Evolutionary conservation across 2,329 filamentous ascomycete species (phyloP), one percentile per base, ranked within the genome.

Genomic region (Phialophora expanda): DNA sequence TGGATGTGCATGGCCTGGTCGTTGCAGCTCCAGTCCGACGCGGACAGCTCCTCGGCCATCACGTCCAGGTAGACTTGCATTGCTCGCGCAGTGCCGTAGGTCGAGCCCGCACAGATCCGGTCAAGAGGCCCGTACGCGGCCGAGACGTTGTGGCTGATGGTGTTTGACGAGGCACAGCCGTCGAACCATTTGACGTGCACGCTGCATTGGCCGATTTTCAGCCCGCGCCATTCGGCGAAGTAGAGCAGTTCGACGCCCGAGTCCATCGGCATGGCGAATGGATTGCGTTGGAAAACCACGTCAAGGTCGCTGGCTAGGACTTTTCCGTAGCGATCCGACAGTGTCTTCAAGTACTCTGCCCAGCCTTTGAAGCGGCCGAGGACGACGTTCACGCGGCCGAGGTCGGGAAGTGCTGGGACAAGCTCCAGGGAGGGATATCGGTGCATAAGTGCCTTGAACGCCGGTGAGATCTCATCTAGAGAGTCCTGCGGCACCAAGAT

Each of bases 341-440:
- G 2, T 8, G 3, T 30, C 34, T n/a, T 46, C 24, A 65, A n/a
- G 62, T 51, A 38, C 4, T 65, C 56, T 4, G 62, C n/a, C 56
- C 56, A 65, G 9, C 56, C 62, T 20, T 54, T 32, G 26, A 60
- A 61, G 11, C 62, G 62, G n/a, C 62, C 48, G 4, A 65, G 62
- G 17, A 55, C 56, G 20, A 56, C 50, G 12, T 56, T 81, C 2
- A 74, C 70, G 81, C 82, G 62, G 24, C 83, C 82, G 12, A 84
- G 75, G 70, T 83, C 81, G 4, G 79, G 80, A 65, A 85, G 82
- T 0, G 76, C 77, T 11, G 79, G 80, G 0, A 83, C 80, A 48
- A 81, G 83, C 0, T 79, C 80, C 0, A 64, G 28, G 76, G 76
- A 62, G 82, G 83, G 32, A 83, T 74, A 65, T 82, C 62, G 55